phyloP scores from a whole-genome alignment of 108 stramenopile genomes.

The Conticribra guillardii region DNA sequence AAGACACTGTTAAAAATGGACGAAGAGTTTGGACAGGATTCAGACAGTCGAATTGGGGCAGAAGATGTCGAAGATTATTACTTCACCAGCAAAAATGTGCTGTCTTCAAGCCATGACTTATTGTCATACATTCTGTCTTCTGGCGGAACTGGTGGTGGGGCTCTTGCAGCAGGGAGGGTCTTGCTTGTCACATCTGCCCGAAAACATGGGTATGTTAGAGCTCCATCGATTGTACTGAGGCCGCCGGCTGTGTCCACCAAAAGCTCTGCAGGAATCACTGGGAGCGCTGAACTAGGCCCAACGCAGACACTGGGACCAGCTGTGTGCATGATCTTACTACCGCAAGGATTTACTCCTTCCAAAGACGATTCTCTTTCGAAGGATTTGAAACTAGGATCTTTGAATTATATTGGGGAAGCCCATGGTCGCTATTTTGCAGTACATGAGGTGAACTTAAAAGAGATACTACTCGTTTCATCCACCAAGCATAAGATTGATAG shows the following conservation, averaged over 20 bases:
- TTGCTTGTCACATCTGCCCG: slow-evolving; percentile 71
- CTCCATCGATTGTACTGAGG: slow-evolving; percentile 73
- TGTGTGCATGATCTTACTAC: slow-evolving; percentile 74
- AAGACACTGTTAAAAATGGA: slow-evolving; percentile 78
- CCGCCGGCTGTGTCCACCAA: slow-evolving; percentile 27
- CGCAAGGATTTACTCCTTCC: slow-evolving; percentile 55
- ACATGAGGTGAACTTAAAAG: slow-evolving; percentile 55
- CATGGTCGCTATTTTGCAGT: slow-evolving; percentile 60
- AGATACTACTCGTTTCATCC: slow-evolving; percentile 71
- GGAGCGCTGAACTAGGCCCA: slow-evolving; percentile 8
- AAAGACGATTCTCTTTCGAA: slow-evolving; percentile 23
- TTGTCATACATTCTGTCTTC: slow-evolving; percentile 54
- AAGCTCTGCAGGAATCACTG: slow-evolving; percentile 10
- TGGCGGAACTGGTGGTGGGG: slow-evolving; percentile 52
- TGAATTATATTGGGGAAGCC: slow-evolving; percentile 64
- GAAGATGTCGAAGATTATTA: slow-evolving; percentile 85
- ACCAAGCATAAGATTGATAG: slow-evolving; percentile 71
- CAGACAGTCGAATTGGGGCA: slow-evolving; percentile 61
- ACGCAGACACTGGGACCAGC: no score
- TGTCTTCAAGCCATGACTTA: slow-evolving; percentile 53
- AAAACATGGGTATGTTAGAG: slow-evolving; percentile 62
- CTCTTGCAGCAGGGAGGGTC: slow-evolving; percentile 64
- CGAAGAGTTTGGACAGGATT: slow-evolving; percentile 59
- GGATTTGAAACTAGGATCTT: slow-evolving; percentile 37
- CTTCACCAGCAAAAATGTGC: slow-evolving; percentile 44